Evolutionary conservation across 2,329 filamentous ascomycete species (phyloP).

Genomic region (Fusarium abutilonis): DNA sequence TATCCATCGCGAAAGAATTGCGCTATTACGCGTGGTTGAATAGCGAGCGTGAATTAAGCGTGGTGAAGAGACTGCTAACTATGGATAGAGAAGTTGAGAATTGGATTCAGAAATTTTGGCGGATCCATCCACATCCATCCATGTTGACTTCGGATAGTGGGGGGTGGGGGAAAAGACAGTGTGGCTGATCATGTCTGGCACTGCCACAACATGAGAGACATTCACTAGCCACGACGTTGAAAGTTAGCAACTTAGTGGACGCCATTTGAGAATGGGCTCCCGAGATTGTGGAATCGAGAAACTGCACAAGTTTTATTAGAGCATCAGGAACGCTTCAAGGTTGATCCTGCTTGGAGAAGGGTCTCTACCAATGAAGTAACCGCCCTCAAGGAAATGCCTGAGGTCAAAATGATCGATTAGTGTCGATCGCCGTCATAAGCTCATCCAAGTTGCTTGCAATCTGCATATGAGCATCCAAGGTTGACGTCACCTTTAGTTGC

Average conservation of each 20-base stretch:
- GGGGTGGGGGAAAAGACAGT: conserved; percentile 13
- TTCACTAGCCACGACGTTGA: conserved; percentile 7
- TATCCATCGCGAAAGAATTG: conserved; percentile 65
- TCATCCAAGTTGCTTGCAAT: conserved; percentile 35
- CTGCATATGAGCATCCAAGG: conserved; percentile 19
- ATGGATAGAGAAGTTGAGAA: conserved; percentile 14
- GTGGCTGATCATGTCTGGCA: conserved; percentile 12
- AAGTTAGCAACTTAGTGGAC: not conserved
- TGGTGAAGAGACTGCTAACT: conserved; percentile 31
- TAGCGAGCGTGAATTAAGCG: conserved; percentile 10
- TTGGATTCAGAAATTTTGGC: conserved; percentile 43
- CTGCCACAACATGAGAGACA: conserved; percentile 3
- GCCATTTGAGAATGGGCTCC: conserved; percentile 10
- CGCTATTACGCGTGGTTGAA: conserved; percentile 13
- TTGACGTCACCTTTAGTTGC: conserved; percentile 44
- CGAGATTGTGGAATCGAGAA: conserved; percentile 2
- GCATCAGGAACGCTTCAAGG: conserved; percentile 12
- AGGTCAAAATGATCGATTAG: conserved; percentile 24
- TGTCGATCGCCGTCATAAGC: conserved; percentile 43
- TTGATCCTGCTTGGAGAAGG: conserved; percentile 3
- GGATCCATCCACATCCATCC: conserved; percentile 33
- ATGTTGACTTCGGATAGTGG: conserved; percentile 36
- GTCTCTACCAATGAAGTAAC: conserved; percentile 13
- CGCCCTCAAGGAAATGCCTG: not conserved
- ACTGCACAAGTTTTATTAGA: conserved; percentile 4